phyloP scores from a whole-genome alignment of 2,329 filamentous ascomycete species.

The Pseudogymnoascus destructans region DNA sequence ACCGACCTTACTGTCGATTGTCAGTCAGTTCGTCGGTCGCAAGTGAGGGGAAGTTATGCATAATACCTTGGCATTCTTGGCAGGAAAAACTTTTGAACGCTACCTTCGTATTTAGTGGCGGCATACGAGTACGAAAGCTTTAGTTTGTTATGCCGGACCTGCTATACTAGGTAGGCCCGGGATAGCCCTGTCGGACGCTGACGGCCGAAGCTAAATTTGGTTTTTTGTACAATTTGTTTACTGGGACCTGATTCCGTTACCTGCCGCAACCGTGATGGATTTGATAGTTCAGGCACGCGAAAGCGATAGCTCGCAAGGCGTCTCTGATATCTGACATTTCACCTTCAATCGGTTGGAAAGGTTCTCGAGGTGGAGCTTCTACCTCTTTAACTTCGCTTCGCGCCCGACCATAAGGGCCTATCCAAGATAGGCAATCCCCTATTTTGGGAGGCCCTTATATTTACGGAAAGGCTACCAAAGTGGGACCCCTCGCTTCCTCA shows the following conservation, averaged over 20 bases:
- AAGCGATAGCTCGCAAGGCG: not conserved
- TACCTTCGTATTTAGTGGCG: no score
- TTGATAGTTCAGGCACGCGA: not conserved
- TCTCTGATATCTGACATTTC: not conserved
- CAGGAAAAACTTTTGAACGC: no score
- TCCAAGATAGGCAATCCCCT: not conserved
- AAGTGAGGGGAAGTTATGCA: no score
- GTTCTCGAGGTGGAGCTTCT: not conserved
- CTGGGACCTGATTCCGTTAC: not conserved
- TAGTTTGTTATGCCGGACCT: not conserved
- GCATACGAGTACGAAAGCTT: not conserved
- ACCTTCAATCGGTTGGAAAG: not conserved
- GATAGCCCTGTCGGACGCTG: not conserved
- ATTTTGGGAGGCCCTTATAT: not conserved
- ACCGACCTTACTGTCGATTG: no score
- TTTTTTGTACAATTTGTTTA: not conserved
- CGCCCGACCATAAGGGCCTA: not conserved
- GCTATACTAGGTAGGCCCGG: not conserved
- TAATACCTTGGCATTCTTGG: no score
- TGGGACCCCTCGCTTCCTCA: not conserved
- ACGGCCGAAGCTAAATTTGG: not conserved
- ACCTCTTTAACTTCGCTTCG: not conserved
- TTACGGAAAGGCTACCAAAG: not conserved
- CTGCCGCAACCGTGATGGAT: not conserved
- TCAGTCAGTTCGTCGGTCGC: no score